Evolutionary conservation across 345 rosid genomes (phyloP).

Genomic region (Acer negundo): DNA sequence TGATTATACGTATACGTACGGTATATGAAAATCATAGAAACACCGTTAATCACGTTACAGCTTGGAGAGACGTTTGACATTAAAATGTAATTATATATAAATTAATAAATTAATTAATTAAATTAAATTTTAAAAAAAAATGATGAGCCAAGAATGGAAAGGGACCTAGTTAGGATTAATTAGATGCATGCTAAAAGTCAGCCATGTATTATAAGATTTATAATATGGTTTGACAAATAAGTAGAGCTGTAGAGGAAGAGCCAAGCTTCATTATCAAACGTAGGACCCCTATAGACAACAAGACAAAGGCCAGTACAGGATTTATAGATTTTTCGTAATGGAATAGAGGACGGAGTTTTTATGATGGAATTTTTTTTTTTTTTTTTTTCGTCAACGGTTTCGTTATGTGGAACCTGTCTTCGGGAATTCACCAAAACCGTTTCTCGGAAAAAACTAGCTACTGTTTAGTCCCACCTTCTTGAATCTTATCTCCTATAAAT

Average conservation of each 20-base stretch:
- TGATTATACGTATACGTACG: not conserved
- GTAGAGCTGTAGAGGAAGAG: not conserved
- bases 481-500: constrained; percentile 27
- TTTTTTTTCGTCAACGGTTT: constrained; percentile 30
- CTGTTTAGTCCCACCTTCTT: not conserved
- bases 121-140: constrained; percentile 7
- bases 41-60: not conserved
- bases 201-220: constrained; percentile 2
- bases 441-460: constrained; percentile 30
- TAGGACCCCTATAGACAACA: constrained; percentile 7
- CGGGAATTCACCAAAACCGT: constrained; percentile 18
- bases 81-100: not conserved
- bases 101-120: not conserved
- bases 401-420: constrained; percentile 16
- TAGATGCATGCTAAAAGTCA: constrained; percentile 30
- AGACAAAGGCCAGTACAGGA: constrained; percentile 4
- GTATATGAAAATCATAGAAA: not conserved
- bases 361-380: not conserved
- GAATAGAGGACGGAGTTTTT: not conserved
- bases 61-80: not conserved
- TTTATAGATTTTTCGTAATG: not conserved
- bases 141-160: not conserved
- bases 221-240: not conserved
- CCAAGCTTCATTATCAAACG: constrained; percentile 16
- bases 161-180: constrained; percentile 10